phyloP scores from a whole-genome alignment of 352 stramenopile species.

The Plasmopara halstedii region DNA sequence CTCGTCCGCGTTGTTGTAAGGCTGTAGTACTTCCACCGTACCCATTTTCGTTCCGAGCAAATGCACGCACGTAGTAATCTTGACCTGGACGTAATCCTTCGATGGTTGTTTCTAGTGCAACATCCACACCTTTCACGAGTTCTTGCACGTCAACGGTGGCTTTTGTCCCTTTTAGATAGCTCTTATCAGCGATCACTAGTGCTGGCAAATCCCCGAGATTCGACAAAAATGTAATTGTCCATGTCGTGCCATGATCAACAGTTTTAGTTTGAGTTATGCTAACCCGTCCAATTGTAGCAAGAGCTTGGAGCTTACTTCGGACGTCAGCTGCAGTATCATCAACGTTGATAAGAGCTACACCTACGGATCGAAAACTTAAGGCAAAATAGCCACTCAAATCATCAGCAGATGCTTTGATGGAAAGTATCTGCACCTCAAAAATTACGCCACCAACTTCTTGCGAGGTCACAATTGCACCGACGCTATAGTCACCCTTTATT shows the following conservation, averaged over 20 bases:
- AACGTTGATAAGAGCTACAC: constrained; percentile 49
- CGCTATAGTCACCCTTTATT: constrained; percentile 35
- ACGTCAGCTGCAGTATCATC: constrained; percentile 65
- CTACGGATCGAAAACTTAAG: constrained; percentile 56
- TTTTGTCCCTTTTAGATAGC: constrained; percentile 37
- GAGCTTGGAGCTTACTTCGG: constrained; percentile 62
- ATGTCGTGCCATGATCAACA: constrained; percentile 41
- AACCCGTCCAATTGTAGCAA: constrained; percentile 51
- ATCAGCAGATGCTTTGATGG: constrained; percentile 22
- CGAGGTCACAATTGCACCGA: constrained; percentile 35
- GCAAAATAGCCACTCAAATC: constrained; percentile 52
- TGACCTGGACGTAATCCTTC: constrained; percentile 29
- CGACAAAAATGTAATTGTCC: constrained; percentile 60
- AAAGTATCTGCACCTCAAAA: constrained; percentile 58
- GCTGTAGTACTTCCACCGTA: constrained; percentile 51
- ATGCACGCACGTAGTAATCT: constrained; percentile 61
- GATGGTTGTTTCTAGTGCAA: constrained; percentile 58
- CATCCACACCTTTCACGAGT: constrained; percentile 48
- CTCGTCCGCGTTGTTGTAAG: constrained; percentile 52
- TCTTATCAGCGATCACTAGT: constrained; percentile 27
- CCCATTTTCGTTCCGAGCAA: constrained; percentile 56
- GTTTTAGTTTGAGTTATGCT: constrained; percentile 50
- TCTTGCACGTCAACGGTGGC: constrained; percentile 36
- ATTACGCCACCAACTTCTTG: constrained; percentile 51
- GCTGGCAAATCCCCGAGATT: constrained; percentile 61